Percentiles rank a stretch among this genome's conserved stretches.
Conservation (phyloP, 805 yeast genomes). For the Saturnispora besseyi region DNA sequence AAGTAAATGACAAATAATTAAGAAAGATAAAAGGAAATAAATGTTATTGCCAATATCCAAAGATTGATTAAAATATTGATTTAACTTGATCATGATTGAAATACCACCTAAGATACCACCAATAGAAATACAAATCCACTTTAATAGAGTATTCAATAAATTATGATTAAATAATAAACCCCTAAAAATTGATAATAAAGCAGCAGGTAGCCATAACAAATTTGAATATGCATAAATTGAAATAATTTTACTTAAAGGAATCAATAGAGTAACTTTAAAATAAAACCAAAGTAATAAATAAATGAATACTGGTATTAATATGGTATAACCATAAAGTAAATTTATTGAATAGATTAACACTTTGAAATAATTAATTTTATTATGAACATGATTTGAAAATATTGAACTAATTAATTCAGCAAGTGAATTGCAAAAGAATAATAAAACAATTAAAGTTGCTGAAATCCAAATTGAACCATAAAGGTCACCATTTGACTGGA, state of each 20-base stretch:
- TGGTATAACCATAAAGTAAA: slow-evolving; percentile 68
- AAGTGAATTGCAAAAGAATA: slow-evolving; percentile 69
- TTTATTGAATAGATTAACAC: slow-evolving; percentile 60
- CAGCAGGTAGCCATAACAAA: slow-evolving; percentile 78
- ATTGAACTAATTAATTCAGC: slow-evolving; percentile 50
- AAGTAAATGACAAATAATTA: slow-evolving; percentile 43
- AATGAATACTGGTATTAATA: slow-evolving; percentile 49
- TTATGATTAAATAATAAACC: slow-evolving; percentile 41
- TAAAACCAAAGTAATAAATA: slow-evolving; percentile 45
- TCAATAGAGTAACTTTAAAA: slow-evolving; percentile 39
- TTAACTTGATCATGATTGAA: slow-evolving; percentile 39
- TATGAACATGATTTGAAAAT: slow-evolving; percentile 33
- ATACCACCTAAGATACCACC: slow-evolving; percentile 59
- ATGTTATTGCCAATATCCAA: slow-evolving; percentile 32
- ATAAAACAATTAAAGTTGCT: slow-evolving; percentile 63
- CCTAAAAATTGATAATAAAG: slow-evolving; percentile 49
- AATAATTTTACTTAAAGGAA: slow-evolving; percentile 49
- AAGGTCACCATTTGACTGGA: slow-evolving; percentile 50
- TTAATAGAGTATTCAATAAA: slow-evolving; percentile 38
- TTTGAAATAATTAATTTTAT: slow-evolving; percentile 44
- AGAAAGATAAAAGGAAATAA: slow-evolving; percentile 30
- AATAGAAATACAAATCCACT: slow-evolving; percentile 52
- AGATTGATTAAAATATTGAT: slow-evolving; percentile 31
- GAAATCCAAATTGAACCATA: slow-evolving; percentile 92
- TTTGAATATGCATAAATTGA: slow-evolving; percentile 83